Percentiles rank a stretch among this genome's conserved stretches.
Evolutionary conservation across 495 filamentous ascomycete species (phyloP).

Genomic region (Aspergillus heteromorphus): DNA sequence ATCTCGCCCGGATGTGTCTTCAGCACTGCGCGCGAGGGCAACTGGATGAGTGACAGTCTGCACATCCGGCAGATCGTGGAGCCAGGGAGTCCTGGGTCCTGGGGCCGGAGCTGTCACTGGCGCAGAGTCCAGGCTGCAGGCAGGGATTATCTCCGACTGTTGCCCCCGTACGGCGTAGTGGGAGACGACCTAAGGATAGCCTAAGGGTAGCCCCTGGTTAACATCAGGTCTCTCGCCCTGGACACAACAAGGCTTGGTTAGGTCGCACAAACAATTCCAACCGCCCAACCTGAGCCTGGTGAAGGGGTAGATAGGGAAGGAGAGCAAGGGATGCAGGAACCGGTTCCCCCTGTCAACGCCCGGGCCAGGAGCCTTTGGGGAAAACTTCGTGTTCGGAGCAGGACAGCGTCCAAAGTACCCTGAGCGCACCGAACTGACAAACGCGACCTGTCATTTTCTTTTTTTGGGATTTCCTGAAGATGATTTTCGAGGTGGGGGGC

Average conservation of each 20-base stretch:
- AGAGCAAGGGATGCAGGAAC: slow-evolving; percentile 10
- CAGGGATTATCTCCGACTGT: neutral
- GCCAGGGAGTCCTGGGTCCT: neutral
- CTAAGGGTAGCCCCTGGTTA: neutral
- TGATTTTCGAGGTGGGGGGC: slow-evolving; percentile 3
- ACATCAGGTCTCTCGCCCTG: neutral
- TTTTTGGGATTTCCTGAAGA: neutral
- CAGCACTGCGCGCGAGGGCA: too few species aligned
- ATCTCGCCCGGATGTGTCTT: neutral
- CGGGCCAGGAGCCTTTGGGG: neutral
- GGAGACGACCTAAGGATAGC: too few species aligned
- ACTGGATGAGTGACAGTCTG: neutral
- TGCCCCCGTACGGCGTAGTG: neutral
- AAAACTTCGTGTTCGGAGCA: neutral
- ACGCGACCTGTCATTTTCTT: slow-evolving; percentile 15
- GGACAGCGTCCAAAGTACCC: neutral
- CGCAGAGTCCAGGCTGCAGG: slow-evolving; percentile 4
- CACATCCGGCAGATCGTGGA: slow-evolving; percentile 7
- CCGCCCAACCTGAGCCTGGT: neutral
- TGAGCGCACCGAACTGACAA: neutral
- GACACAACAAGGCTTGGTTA: neutral
- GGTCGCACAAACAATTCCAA: neutral
- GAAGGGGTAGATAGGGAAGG: neutral
- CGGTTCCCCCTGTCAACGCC: neutral
- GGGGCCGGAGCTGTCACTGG: slow-evolving; percentile 6